These are phyloP conservation scores for Spathaspora sp. DNA, from an alignment of 805 yeast species.

Conservation along the genomic window DNA sequence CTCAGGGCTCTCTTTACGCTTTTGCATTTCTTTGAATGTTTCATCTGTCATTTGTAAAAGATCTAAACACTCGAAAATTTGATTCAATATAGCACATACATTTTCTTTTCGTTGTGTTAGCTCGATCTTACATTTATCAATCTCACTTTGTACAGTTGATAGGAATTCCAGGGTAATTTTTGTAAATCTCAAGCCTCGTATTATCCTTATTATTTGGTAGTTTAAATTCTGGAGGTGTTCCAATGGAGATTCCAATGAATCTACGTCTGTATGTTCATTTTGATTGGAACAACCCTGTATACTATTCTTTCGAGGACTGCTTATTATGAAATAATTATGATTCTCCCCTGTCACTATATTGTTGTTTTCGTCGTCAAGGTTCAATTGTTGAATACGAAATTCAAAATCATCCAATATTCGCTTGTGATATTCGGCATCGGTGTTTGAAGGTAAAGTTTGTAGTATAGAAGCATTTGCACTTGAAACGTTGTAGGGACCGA, in stretches of 20 bases:
- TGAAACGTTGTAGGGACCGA: conserved; percentile 19
- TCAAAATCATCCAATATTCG: conserved; percentile 31
- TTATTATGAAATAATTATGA: conserved; percentile 19
- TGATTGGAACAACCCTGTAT: conserved; percentile 10
- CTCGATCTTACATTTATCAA: conserved; percentile 24
- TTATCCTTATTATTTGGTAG: conserved; percentile 32
- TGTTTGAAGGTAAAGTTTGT: conserved; percentile 21
- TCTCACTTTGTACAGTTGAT: conserved; percentile 18
- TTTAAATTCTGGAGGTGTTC: conserved; percentile 31
- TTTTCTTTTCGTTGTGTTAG: conserved; percentile 17
- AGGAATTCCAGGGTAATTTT: conserved; percentile 32
- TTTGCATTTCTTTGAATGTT: conserved; percentile 31
- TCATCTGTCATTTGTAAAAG: conserved; percentile 28
- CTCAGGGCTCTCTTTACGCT: conserved; percentile 15
- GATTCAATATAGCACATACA: conserved; percentile 19
- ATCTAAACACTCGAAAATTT: conserved; percentile 23
- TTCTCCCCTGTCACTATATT: conserved; percentile 1
- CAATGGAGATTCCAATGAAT: conserved; percentile 15
- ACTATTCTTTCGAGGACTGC: conserved; percentile 24
- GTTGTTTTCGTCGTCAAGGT: conserved; percentile 1
- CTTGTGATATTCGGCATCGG: conserved; percentile 29
- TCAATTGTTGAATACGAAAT: conserved; percentile 16
- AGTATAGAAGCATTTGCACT: conserved; percentile 13
- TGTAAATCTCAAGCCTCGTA: conserved; percentile 32
- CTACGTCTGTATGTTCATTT: conserved; percentile 6